These are phyloP conservation scores for Lactarius pseudohatsudake DNA, from an alignment of 768 basidiomycete genomes.

Conservation along the genomic window DNA sequence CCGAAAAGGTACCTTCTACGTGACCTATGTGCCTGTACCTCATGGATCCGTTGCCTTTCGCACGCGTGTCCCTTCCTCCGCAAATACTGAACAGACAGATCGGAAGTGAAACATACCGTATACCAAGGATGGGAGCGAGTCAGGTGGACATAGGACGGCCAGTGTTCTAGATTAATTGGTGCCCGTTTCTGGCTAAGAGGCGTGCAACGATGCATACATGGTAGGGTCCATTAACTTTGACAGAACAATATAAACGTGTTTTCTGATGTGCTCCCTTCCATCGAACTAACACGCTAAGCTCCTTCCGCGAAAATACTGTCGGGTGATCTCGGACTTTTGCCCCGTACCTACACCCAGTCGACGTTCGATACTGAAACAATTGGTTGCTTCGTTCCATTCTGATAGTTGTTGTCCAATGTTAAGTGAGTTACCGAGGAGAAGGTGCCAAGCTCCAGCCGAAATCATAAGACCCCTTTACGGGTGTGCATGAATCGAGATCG, in stretches of 20 bases:
- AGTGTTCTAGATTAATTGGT: not conserved
- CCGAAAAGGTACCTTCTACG: not conserved
- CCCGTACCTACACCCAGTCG: not conserved
- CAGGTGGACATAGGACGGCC: not conserved
- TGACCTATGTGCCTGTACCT: not conserved
- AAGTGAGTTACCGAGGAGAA: not conserved
- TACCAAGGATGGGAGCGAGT: not conserved
- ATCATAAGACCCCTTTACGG: not conserved
- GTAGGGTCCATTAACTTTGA: not conserved
- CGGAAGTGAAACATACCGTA: not conserved
- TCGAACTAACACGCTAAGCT: not conserved
- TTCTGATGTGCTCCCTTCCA: not conserved
- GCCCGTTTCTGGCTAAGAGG: not conserved
- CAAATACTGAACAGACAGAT: not conserved
- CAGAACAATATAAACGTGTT: not conserved
- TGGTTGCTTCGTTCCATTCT: not conserved
- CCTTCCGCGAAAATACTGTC: constrained; percentile 9
- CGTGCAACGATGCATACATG: not conserved
- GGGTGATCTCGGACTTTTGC: constrained; percentile 22
- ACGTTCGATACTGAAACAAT: not conserved
- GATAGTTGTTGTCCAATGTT: not conserved
- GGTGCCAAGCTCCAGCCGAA: not conserved
- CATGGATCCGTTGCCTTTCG: not conserved
- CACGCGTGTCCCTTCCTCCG: not conserved
- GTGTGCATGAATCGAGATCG: not conserved